A percentile compares a stretch with the other conserved stretches of the same genome.
These are phyloP conservation scores for Cladosporium velox DNA, from an alignment of 2,329 filamentous ascomycete genomes.

Conservation along the genomic window DNA sequence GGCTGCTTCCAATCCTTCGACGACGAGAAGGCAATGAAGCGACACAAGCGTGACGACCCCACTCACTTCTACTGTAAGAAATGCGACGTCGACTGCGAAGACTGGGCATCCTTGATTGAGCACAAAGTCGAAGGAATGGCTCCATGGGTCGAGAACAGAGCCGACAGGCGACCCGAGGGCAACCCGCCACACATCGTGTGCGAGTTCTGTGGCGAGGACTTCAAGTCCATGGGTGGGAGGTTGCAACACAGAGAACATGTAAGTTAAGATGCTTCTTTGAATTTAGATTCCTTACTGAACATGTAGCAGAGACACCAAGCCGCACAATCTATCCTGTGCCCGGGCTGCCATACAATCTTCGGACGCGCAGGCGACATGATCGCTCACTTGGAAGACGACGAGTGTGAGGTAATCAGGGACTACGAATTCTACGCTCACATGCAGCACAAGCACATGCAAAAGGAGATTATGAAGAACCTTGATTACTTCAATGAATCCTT, in stretches of 20 bases:
- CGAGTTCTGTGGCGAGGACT: conserved; percentile 59
- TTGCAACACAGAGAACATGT: conserved; percentile 56
- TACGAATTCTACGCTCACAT: conserved; percentile 51
- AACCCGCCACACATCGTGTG: conserved; percentile 53
- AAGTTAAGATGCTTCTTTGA: conserved; percentile 26
- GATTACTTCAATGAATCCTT: conserved; percentile 30
- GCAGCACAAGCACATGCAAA: conserved; percentile 53
- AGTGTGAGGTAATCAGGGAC: conserved; percentile 49
- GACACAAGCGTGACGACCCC: conserved; percentile 51
- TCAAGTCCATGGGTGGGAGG: conserved; percentile 54
- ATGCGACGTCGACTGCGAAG: conserved; percentile 43
- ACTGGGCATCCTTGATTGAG: conserved; percentile 35
- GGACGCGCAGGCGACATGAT: conserved; percentile 52
- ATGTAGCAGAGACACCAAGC: conserved; percentile 48
- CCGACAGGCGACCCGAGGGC: conserved; percentile 21
- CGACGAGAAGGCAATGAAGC: conserved; percentile 48
- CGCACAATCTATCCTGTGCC: conserved; percentile 54
- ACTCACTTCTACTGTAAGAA: conserved; percentile 49
- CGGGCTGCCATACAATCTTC: conserved; percentile 55
- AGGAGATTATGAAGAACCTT: conserved; percentile 36
- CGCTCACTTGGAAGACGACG: conserved; percentile 56
- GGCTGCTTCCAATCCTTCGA: conserved; percentile 51
- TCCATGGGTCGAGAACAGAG: conserved; percentile 29
- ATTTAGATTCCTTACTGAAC: neutral
- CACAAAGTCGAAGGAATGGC: conserved; percentile 41